Conservation (phyloP, 176 grass and related monocot genomes). For the Phoenix dactylifera region DNA sequence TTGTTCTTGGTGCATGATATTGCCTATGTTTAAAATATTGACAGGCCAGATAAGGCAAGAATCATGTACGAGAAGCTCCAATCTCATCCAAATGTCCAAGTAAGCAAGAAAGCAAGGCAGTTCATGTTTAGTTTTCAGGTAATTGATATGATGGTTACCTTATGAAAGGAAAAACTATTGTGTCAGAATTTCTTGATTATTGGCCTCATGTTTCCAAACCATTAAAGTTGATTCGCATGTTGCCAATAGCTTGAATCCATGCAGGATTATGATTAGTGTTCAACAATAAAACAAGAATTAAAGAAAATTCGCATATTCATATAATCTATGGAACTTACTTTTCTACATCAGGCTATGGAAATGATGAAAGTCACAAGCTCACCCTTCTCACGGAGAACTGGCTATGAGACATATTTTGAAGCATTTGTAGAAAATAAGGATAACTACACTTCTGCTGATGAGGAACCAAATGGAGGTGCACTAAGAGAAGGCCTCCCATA, state of each 20-base stretch:
- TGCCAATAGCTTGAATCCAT: no score
- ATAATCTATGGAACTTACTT: no score
- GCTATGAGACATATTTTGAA: constrained; percentile 77
- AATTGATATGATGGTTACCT: constrained; percentile 4
- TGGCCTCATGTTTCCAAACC: no score
- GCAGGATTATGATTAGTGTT: no score
- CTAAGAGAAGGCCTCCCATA: constrained; percentile 49
- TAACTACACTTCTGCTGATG: constrained; percentile 28
- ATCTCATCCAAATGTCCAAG: constrained; percentile 57
- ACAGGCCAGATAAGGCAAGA: constrained; percentile 77
- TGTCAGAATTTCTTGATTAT: background rate
- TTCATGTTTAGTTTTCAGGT: constrained; percentile 87
- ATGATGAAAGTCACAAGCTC: constrained; percentile 64
- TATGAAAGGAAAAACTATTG: background rate
- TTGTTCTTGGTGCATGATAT: no score
- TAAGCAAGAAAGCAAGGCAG: constrained; percentile 70
- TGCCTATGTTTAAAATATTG: background rate
- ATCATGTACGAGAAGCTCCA: constrained; percentile 78
- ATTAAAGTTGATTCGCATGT: no score
- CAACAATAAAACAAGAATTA: no score
- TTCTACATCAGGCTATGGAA: constrained; percentile 54
- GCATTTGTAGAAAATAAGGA: constrained; percentile 46
- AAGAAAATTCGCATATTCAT: no score
- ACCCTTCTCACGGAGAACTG: constrained; percentile 36
- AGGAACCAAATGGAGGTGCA: constrained; percentile 29